A percentile compares a stretch with the other conserved stretches of the same genome.
phyloP scores from a whole-genome alignment of 495 filamentous ascomycete genomes.

The Rusavskia elegans region DNA sequence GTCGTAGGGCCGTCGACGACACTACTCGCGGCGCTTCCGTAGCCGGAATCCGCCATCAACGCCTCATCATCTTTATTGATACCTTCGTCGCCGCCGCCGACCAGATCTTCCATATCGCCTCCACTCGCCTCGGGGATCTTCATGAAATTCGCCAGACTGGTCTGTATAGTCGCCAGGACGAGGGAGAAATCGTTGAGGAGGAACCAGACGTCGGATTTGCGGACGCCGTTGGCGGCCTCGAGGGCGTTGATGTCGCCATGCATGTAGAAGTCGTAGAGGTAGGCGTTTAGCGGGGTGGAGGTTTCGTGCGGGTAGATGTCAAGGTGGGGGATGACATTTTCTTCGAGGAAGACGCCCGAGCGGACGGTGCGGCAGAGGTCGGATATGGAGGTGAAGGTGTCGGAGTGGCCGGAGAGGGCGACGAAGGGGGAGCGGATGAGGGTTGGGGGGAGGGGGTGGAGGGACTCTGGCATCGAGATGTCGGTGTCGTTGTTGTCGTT shows the following conservation, averaged over 20 bases:
- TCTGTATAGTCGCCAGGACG: conserved; percentile 47
- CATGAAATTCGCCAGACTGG: conserved; percentile 37
- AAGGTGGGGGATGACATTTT: conserved; percentile 51
- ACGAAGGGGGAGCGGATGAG: conserved; percentile 48
- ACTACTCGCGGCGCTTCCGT: not conserved
- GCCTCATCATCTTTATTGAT: conserved; percentile 19
- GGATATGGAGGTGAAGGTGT: conserved; percentile 41
- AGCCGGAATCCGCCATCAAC: conserved; percentile 8
- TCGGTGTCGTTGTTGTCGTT: not conserved
- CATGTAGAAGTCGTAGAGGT: conserved; percentile 60
- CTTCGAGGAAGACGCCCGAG: conserved; percentile 53
- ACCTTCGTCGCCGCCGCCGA: conserved; percentile 16
- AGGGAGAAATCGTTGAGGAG: conserved; percentile 53
- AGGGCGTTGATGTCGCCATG: conserved; percentile 44
- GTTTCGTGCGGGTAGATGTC: conserved; percentile 36
- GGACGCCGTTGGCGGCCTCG: conserved; percentile 40
- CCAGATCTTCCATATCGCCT: conserved; percentile 18
- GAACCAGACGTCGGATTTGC: conserved; percentile 51
- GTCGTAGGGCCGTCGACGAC: conserved; percentile 1
- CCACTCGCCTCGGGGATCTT: conserved; percentile 26
- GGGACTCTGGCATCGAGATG: conserved; percentile 1
- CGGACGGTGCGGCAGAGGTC: conserved; percentile 49
- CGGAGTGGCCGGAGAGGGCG: conserved; percentile 50
- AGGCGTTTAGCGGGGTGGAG: conserved; percentile 44
- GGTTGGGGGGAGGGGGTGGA: conserved; percentile 11